These are phyloP conservation scores for Boletus rubescentipes DNA, from an alignment of 768 basidiomycete species.

Conservation along the genomic window DNA sequence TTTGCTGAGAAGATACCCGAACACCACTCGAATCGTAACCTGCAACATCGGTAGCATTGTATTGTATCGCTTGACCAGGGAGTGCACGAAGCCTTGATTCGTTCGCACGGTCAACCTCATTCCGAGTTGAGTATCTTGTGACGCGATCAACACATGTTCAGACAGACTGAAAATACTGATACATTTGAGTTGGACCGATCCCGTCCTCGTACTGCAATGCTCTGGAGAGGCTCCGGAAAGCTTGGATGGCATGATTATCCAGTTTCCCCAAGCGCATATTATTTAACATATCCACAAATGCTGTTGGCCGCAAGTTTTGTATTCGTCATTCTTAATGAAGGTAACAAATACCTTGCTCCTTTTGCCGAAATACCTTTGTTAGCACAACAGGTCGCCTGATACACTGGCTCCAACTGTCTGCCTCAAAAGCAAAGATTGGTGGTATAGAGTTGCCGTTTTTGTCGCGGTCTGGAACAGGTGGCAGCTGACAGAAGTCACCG, in stretches of 20 bases:
- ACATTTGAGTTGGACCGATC: conserved; percentile 84
- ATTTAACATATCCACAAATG: conserved; percentile 85
- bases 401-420: conserved; percentile 66
- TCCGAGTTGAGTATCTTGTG: conserved; percentile 65
- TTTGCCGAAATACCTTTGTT: conserved; percentile 83
- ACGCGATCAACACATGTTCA: background rate
- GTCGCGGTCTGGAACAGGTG: conserved; percentile 65
- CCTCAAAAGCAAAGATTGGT: conserved; percentile 76
- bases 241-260: conserved; percentile 37
- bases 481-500: conserved; percentile 91
- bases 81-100: conserved; percentile 46
- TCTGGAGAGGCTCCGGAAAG: conserved; percentile 59
- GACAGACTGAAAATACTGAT: conserved; percentile 16
- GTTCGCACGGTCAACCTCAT: conserved; percentile 75
- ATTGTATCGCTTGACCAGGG: conserved; percentile 37
- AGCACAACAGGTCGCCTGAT: conserved; percentile 56
- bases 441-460: conserved; percentile 47
- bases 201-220: conserved; percentile 63
- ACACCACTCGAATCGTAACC: conserved; percentile 46
- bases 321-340: background rate
- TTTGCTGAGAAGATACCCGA: conserved; percentile 35
- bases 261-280: conserved; percentile 78
- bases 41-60: conserved; percentile 44
- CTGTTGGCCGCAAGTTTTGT: conserved; percentile 26
- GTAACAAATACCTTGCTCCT: conserved; percentile 58